Evolutionary conservation across 208 protist species (phyloP).

Genomic region (Naegleria lovaniensis): DNA sequence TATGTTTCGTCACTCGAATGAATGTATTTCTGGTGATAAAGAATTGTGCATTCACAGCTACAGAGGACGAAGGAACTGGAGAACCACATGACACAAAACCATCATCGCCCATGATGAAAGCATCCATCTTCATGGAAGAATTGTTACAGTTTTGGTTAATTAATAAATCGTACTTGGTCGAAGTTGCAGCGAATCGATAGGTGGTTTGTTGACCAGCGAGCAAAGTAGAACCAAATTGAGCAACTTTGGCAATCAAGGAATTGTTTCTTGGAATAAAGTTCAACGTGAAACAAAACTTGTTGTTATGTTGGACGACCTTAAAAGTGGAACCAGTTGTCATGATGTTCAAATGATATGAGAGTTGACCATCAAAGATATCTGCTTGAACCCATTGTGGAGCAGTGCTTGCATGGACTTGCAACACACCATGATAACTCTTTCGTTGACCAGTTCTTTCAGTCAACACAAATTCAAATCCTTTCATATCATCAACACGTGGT

Average conservation of each 20-base stretch:
- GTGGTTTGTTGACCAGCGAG: not conserved
- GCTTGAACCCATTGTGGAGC: not conserved
- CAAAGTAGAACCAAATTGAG: not conserved
- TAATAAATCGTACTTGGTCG: not conserved
- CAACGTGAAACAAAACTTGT: not conserved
- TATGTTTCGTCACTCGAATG: not conserved
- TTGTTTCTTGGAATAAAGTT: not conserved
- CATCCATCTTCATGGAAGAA: not conserved
- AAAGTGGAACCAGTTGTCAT: not conserved
- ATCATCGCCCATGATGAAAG: not conserved
- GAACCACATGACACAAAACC: not conserved
- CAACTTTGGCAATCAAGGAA: not conserved
- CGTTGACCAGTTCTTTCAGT: not conserved
- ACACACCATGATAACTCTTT: not conserved
- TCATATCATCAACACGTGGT: not conserved
- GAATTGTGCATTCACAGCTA: not conserved
- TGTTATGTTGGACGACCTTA: not conserved
- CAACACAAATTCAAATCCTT: not conserved
- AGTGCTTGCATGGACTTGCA: not conserved
- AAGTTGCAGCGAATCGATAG: not conserved
- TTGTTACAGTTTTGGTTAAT: not conserved
- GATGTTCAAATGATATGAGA: not conserved
- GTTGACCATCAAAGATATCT: not conserved
- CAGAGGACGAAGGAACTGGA: no score
- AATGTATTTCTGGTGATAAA: not conserved